Percentiles rank a stretch among this genome's conserved stretches.
Conservation (phyloP, 441 rosid genomes). For the Sinapis alba region DNA sequence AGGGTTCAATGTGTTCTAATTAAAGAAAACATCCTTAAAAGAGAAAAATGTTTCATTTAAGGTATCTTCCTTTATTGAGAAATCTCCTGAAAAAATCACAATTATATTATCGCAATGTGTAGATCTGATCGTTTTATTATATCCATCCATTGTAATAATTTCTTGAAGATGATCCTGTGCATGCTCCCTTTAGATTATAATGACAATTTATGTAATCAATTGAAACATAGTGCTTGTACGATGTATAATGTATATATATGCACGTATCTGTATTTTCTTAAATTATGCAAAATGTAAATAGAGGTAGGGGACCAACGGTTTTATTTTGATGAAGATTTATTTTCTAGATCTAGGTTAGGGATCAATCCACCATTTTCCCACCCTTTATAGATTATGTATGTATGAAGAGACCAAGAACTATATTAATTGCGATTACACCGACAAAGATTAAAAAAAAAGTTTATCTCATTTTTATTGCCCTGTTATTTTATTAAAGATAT, state of each 20-base stretch:
- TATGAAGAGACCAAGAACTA: neutral
- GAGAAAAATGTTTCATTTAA: slow-evolving; percentile 41
- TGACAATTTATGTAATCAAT: neutral
- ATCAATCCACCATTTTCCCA: neutral
- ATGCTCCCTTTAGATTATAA: slow-evolving; percentile 33
- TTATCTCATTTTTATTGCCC: neutral
- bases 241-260: neutral
- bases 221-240: neutral
- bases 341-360: neutral
- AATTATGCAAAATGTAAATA: neutral
- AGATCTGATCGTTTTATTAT: slow-evolving; percentile 14
- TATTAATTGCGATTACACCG: neutral
- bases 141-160: slow-evolving; percentile 27
- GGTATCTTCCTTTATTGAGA: slow-evolving; percentile 37
- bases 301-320: neutral
- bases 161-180: slow-evolving; percentile 29
- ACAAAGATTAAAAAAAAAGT: neutral
- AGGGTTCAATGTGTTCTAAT: slow-evolving; percentile 35
- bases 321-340: neutral
- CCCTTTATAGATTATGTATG: neutral
- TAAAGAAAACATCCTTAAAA: slow-evolving; percentile 43
- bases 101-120: slow-evolving; percentile 25
- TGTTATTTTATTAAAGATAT: neutral
- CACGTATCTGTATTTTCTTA: neutral
- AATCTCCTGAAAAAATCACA: slow-evolving; percentile 25